These are phyloP conservation scores for Ceratobasidium sp. DNA, from an alignment of 1,284 basidiomycete genomes.

Conservation along the genomic window DNA sequence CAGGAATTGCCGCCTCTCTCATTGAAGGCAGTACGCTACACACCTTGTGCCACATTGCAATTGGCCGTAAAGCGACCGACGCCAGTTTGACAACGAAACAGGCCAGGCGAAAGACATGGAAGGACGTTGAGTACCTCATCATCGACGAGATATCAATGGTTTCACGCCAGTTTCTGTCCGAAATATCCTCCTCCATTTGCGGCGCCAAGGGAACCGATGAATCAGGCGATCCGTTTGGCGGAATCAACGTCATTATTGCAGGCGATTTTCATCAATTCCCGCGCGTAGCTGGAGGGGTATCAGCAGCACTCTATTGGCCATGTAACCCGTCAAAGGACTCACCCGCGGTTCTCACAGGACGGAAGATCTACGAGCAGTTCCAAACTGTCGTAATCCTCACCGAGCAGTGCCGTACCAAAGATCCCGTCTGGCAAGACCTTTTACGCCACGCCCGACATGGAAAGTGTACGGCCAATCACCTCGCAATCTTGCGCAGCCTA, in stretches of 20 bases:
- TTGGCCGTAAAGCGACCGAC: too few relatives aligned
- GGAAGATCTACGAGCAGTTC: constrained; percentile 55
- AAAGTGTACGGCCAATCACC: constrained; percentile 49
- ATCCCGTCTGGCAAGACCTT: constrained; percentile 54
- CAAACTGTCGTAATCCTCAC: constrained; percentile 54
- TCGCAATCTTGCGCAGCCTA: constrained; percentile 51
- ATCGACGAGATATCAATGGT: constrained; percentile 49
- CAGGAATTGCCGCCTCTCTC: constrained; percentile 53
- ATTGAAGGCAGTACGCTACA: constrained; percentile 55
- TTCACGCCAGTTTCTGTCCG: constrained; percentile 27
- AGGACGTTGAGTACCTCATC: constrained; percentile 45
- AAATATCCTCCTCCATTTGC: constrained; percentile 23
- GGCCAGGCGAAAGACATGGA: constrained; percentile 30
- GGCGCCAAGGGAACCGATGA: constrained; percentile 35
- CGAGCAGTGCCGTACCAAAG: constrained; percentile 55
- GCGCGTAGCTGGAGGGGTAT: constrained; percentile 27
- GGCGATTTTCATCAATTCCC: constrained; percentile 47
- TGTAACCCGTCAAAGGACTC: neutral
- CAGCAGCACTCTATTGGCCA: constrained; percentile 39
- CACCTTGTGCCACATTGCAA: constrained; percentile 3
- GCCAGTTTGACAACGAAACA: neutral
- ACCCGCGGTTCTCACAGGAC: constrained; percentile 47
- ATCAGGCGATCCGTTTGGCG: constrained; percentile 41
- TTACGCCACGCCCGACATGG: constrained; percentile 53
- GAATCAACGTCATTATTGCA: constrained; percentile 46